Conservation (phyloP, 2,329 filamentous ascomycete genomes). For the Periconia digitata region DNA sequence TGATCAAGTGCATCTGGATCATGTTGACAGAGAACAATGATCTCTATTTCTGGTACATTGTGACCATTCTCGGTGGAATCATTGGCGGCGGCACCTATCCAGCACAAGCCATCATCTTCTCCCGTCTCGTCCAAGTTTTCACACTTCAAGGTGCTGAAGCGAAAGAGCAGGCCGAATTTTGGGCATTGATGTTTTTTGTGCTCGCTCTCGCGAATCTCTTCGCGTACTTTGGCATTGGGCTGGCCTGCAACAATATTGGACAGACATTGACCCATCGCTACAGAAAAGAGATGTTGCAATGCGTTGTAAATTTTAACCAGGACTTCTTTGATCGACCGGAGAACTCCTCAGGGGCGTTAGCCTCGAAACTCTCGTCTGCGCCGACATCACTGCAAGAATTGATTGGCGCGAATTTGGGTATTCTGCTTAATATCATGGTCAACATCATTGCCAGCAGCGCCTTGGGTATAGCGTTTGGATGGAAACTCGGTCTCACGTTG, state of each 20-base stretch:
- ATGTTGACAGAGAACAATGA: conserved; percentile 7
- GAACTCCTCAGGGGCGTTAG: conserved; percentile 83
- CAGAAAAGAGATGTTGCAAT: conserved; percentile 54
- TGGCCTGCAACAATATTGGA: background rate
- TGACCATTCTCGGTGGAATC: background rate
- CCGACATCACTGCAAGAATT: conserved; percentile 84
- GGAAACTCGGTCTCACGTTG: conserved; percentile 79
- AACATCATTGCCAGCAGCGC: conserved; percentile 72
- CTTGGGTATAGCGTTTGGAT: conserved; percentile 70
- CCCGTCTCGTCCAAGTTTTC: conserved; percentile 3
- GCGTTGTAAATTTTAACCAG: conserved; percentile 87
- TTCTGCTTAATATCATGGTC: conserved; percentile 75
- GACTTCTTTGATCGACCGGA: conserved; percentile 84
- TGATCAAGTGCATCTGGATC: conserved; percentile 10
- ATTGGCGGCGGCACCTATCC: conserved; percentile 4
- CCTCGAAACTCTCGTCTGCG: conserved; percentile 68
- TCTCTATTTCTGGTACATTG: conserved; percentile 1
- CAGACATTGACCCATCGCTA: conserved; percentile 2
- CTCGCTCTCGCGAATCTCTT: conserved; percentile 1
- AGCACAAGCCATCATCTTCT: conserved; percentile 11
- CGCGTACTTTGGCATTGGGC: conserved; percentile 1
- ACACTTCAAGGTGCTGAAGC: conserved; percentile 4
- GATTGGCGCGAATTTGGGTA: conserved; percentile 80
- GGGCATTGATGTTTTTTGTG: conserved; percentile 4
- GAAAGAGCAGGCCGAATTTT: background rate